phyloP scores from a whole-genome alignment of 2,329 filamentous ascomycete species.

The Aspergillus uvarum region DNA sequence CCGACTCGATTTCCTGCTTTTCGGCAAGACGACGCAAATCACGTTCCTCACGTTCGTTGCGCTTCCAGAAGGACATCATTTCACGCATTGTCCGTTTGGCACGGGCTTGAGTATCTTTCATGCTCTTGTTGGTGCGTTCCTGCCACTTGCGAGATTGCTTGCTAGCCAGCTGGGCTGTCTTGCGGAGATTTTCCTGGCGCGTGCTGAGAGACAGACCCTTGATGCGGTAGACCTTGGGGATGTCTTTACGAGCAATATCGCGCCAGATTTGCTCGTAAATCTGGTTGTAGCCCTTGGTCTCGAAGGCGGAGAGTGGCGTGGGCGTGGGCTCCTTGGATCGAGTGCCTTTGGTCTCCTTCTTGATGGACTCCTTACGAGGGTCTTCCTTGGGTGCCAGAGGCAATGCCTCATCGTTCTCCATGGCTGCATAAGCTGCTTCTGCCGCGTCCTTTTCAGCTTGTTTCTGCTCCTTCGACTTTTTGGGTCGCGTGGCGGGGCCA shows the following conservation, averaged over 20 bases:
- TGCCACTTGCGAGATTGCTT: slow-evolving; percentile 99
- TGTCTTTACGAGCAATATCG: slow-evolving; percentile 88
- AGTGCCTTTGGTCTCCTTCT: slow-evolving; percentile 43
- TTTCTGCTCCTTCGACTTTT: slow-evolving; percentile 81
- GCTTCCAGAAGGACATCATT: slow-evolving; percentile 99
- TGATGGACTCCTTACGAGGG: slow-evolving; percentile 43
- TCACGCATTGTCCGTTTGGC: slow-evolving; percentile 98
- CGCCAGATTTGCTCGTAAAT: slow-evolving; percentile 98
- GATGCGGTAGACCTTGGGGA: slow-evolving; percentile 87
- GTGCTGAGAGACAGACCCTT: slow-evolving; percentile 82
- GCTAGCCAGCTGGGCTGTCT: slow-evolving; percentile 92
- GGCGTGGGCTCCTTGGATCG: slow-evolving; percentile 47
- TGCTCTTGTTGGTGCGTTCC: slow-evolving; percentile 95
- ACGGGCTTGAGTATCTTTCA: slow-evolving; percentile 93
- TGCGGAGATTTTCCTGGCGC: slow-evolving; percentile 93
- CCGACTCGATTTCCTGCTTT: slow-evolving; percentile 92
- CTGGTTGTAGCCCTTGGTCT: slow-evolving; percentile 91
- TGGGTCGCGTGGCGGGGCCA: slow-evolving; percentile 61
- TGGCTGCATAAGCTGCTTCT: slow-evolving; percentile 80
- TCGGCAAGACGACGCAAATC: slow-evolving; percentile 92
- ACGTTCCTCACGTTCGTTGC: slow-evolving; percentile 95
- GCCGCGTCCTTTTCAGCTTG: slow-evolving; percentile 72
- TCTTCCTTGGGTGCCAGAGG: slow-evolving; percentile 61
- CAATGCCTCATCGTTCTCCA: slow-evolving; percentile 46
- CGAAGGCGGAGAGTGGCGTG: slow-evolving; percentile 64